These are phyloP conservation scores for Geoglossum cookeanum DNA, from an alignment of 2,329 filamentous ascomycete species.

Conservation along the genomic window DNA sequence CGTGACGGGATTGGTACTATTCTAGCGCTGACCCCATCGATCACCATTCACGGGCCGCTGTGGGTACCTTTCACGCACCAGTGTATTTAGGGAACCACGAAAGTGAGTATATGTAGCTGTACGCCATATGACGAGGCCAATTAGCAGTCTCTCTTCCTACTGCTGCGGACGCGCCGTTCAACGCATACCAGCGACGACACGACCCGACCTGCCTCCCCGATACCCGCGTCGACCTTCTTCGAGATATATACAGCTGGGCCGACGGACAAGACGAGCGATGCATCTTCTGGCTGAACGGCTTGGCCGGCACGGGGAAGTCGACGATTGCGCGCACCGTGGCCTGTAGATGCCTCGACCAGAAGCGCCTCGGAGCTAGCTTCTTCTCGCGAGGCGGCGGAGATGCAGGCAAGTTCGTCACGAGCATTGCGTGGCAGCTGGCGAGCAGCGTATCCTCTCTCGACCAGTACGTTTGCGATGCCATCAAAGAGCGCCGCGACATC, in stretches of 20 bases:
- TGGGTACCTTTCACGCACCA: no score
- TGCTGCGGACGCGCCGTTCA: constrained; percentile 10
- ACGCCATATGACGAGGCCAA: no score
- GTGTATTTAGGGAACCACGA: no score
- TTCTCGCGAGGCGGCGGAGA: constrained; percentile 26
- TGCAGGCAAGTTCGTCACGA: constrained; percentile 22
- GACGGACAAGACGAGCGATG: constrained; percentile 8
- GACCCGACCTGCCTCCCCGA: constrained; percentile 11
- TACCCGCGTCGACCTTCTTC: constrained; percentile 12
- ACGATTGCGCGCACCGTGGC: constrained; percentile 20
- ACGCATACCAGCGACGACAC: constrained; percentile 11
- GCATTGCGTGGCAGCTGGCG: constrained; percentile 20
- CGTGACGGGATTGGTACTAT: no score
- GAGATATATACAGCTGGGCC: constrained; percentile 14
- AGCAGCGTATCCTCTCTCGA: constrained; percentile 15
- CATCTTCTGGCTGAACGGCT: constrained; percentile 22
- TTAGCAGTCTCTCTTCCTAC: no score
- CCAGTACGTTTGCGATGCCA: constrained; percentile 12
- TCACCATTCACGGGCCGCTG: no score
- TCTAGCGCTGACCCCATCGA: no score
- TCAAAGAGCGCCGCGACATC: constrained; percentile 18
- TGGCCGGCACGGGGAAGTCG: constrained; percentile 20
- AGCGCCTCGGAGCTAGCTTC: constrained; percentile 21
- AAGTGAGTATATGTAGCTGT: no score
- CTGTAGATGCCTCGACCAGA: constrained; percentile 7